Evolutionary conservation across 768 basidiomycete genomes (phyloP), one percentile per base, ranked within the genome.

Genomic region (Fomitopsis pulvina): DNA sequence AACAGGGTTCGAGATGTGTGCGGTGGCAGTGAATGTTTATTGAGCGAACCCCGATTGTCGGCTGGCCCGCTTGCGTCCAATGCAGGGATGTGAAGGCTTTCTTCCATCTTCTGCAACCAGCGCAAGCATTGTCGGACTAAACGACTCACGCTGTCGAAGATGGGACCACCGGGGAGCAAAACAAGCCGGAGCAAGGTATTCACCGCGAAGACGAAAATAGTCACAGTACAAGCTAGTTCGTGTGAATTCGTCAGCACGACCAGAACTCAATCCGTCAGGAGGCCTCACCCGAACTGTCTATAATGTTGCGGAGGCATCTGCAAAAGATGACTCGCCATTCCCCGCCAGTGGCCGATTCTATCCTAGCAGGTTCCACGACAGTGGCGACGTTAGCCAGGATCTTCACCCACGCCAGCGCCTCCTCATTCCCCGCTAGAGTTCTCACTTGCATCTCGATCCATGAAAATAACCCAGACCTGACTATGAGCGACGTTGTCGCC

Each of bases 391-490:
- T 87, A 51, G 83, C 81, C 2, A 87, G 56, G 39, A 86, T 78
- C 45, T 76, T 80, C 25, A 78, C 66, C 84, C 85, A 90, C 4
- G 76, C 78, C 11, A 83, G 58, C 8, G 67, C 66, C 52, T 81
- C 77, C 0, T 63, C 66, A n/a, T 56, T 51, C 3, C 39, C 51
- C 41, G n/a, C n/a, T n/a, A 61, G 24, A 9, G 47, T 54, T 48
- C 66, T 65, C 8, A 88, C 59, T 57, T 90, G 87, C 67, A 87
- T 80, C 60, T 87, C 83, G 22, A 94, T 80, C 93, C 93, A 97
- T 0, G 82, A 66, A 2, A 95, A 67, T 7, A 94, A 70, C 1
- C 79, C 77, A 0, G 84, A 82, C 56, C 83, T 83, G 44, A 89
- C 71, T 10, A 92, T 68, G 38, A 95, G 71, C 0, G 85, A 85